Evolutionary conservation across 495 filamentous ascomycete species (phyloP), one percentile per base, ranked within the genome.

Genomic region (Cercophora sp.): DNA sequence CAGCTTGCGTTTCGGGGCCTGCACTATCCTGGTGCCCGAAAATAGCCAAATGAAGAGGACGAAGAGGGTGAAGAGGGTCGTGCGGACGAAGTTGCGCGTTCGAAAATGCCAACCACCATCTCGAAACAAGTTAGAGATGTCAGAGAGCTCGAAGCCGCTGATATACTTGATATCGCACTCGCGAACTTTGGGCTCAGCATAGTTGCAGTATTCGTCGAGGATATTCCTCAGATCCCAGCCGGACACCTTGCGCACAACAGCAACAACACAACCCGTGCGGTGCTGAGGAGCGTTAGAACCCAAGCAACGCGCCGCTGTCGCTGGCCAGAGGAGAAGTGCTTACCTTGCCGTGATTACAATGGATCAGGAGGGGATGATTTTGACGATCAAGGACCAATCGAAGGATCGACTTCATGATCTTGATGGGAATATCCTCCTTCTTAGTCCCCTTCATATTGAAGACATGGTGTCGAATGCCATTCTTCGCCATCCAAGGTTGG

Each of bases 341-440:
- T 71, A 87, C 85, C 73, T 86, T 90, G 53, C 89, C 89, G 58
- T 93, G 89, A 59, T 95, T 95, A 70, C 89, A 95, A 59, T 95
- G 89, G 26, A 95, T 81, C 31, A 93, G 72, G 1, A 95, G 59
- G 0, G 89, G 89, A 52, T 91, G 81, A 49, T 89, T 88, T 10
- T 71, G 62, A 5, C 74, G 70, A 60, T 90, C 75, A 29, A 88
- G 69, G 22, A 91, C 73, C 40, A 90, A 65, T 3, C 77, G 65
- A 11, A 92, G 71, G 37, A 87, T 83, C 8, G 75, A 69, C 50
- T 73, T 72, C 70, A 95, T 85, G 3, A 79, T 76, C 19, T 71
- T 63, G n/a, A 79, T 61, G 0, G 85, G 79, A 15, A 88, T 81
- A 6, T 68, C 70, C 45, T 74, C 71, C 56, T 87, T 86, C 66